Conservation (phyloP, 2,329 filamentous ascomycete genomes). For the Aspergillus intermedius region DNA sequence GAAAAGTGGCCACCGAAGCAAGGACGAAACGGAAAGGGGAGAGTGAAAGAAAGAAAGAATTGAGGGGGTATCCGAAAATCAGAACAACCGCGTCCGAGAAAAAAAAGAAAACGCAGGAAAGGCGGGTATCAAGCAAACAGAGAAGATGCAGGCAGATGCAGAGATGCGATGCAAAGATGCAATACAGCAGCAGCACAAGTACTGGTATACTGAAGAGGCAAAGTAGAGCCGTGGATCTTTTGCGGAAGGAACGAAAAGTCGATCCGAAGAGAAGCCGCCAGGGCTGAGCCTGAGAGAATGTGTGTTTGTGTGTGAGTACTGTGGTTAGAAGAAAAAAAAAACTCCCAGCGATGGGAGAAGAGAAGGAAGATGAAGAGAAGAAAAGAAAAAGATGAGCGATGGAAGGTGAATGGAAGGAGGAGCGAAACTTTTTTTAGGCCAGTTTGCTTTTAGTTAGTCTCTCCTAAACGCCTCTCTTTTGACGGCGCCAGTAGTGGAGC, state of each 20-base stretch:
- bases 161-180: too few species aligned
- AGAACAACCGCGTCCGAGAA: conserved; percentile 3
- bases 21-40: conserved; percentile 15
- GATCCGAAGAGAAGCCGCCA: conserved; percentile 9
- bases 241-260: background rate
- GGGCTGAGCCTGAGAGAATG: conserved; percentile 1
- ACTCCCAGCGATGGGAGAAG: conserved; percentile 1
- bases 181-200: background rate
- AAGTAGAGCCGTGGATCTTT: conserved; percentile 1
- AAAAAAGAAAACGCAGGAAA: background rate
- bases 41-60: conserved; percentile 14
- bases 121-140: background rate
- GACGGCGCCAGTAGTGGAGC: background rate
- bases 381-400: conserved; percentile 1
- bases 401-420: background rate
- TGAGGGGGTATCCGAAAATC: conserved; percentile 5
- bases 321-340: too few species aligned
- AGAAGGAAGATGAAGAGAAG: conserved; percentile 1
- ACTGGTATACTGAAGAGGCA: background rate
- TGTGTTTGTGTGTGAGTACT: too few species aligned
- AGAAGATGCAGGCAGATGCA: background rate
- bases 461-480: background rate
- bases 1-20: conserved; percentile 3
- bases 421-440: background rate
- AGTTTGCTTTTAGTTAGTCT: background rate